Conservation (phyloP, 176 grass and related monocot species). For the Carex littledalei region DNA sequence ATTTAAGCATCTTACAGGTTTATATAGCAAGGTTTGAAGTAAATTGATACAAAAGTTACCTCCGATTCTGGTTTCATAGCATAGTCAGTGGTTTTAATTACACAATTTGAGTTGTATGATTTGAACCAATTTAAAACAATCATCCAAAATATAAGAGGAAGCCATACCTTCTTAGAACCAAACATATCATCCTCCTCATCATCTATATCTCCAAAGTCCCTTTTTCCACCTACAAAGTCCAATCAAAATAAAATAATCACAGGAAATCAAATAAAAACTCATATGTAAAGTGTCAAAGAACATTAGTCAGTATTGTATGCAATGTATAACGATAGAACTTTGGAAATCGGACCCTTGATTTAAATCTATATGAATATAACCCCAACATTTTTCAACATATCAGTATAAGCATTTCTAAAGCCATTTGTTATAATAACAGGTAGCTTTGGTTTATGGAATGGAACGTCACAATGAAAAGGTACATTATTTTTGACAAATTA, state of each 20-base stretch:
- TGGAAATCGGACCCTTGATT: background rate
- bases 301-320: background rate
- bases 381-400: background rate
- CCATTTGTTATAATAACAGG: background rate
- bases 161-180: slow-evolving; percentile 56
- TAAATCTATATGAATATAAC: background rate
- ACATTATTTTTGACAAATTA: background rate
- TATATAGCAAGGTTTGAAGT: background rate
- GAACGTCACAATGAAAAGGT: background rate
- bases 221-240: slow-evolving; percentile 52
- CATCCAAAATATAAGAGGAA: background rate
- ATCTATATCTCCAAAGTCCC: slow-evolving; percentile 66
- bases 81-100: background rate
- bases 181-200: slow-evolving; percentile 87
- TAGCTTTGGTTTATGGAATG: background rate
- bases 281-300: background rate
- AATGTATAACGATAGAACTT: background rate
- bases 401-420: background rate
- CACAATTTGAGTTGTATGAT: background rate
- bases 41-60: background rate
- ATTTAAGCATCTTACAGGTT: background rate
- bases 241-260: background rate
- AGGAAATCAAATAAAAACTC: background rate
- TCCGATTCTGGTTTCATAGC: background rate
- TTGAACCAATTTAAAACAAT: background rate